Base-by-base conservation (phyloP, 1,284 basidiomycete species). In the Moesziomyces sp. region DNA sequence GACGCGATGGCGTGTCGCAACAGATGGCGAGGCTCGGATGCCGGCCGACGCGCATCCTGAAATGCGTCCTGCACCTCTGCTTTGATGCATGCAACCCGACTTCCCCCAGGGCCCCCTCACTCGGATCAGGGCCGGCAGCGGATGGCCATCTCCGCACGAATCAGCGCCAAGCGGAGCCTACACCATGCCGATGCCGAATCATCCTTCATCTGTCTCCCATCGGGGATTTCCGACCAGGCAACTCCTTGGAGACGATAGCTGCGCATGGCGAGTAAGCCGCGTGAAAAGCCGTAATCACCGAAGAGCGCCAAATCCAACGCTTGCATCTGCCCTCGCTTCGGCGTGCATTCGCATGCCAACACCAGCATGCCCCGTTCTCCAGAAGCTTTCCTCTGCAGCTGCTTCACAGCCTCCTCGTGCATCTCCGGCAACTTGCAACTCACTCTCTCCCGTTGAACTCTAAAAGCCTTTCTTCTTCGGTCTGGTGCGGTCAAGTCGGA, bases 351-450 rank as follows among this genome's bases (percentile, higher is more conserved):
- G 30, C 30, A 33, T 33, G 30, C 30, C 30, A 33, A 40, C 18
- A 16, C 16, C 40, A 53, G 24, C 28, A 40, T 5, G 14, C 38
- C 28, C 48, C 54, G 48, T 30, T 40, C 38, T 11, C 16, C 38
- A 59, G 58, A 52, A 59, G 33, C n/a, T 18, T 59, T 59, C 58
- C 33, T 10, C 46, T 52, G 58, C 58, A 56, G 45, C 19, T 44
- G 26, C 21, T 3, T 18, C 35, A 47, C 30, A 44, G 38, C 38
- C 38, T 18, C 16, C 18, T 18, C 38, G 14, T 23, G 52, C 44
- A 14, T 23, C 24, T 48, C 46, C 46, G 55, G 46, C 19, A 44
- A 33, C 42, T 57, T 50, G 40, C 38, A 18, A 3, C 38, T 40
- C 14, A 14, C 21, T 21, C 38, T 7, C 11, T 6, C 16, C 30